These are phyloP conservation scores for Musa beccarii DNA, from an alignment of 176 grass and related monocot species.

Conservation along the genomic window DNA sequence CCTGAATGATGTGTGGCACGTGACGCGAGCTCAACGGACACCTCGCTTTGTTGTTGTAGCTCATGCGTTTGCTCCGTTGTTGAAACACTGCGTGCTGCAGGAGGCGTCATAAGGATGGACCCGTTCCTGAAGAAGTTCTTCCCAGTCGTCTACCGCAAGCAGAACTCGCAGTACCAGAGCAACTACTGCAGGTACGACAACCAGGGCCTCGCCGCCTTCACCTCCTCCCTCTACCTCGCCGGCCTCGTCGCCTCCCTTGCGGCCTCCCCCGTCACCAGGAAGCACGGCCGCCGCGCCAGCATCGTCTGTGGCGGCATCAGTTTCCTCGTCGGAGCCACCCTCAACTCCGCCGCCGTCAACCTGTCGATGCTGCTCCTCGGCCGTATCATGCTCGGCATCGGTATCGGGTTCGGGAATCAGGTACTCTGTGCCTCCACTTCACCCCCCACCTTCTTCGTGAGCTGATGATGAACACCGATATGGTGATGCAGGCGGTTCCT, in stretches of 20 bases:
- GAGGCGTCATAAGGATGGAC: constrained; percentile 84
- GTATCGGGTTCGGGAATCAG: constrained; percentile 81
- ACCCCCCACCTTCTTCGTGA: too few species aligned
- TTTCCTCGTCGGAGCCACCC: constrained; percentile 60
- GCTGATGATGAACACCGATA: too few species aligned
- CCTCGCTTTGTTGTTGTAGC: too few species aligned
- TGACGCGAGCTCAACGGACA: too few species aligned
- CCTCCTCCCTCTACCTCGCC: constrained; percentile 68
- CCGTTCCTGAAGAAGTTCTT: constrained; percentile 90
- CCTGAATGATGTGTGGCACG: too few species aligned
- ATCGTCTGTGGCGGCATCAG: constrained; percentile 76
- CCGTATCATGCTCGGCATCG: constrained; percentile 90
- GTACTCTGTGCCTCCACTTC: constrained; percentile 62
- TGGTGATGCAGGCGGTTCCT: too few species aligned
- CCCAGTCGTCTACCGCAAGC: constrained; percentile 51
- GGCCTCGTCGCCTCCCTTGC: constrained; percentile 60
- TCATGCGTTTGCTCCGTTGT: constrained; percentile 33
- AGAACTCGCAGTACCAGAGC: constrained; percentile 49
- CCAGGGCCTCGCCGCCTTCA: constrained; percentile 35
- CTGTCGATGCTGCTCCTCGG: constrained; percentile 73
- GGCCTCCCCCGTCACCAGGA: constrained; percentile 82
- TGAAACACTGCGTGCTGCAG: constrained; percentile 44
- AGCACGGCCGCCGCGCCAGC: constrained; percentile 75
- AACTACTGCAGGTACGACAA: constrained; percentile 98
- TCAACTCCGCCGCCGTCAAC: constrained; percentile 61